These are phyloP conservation scores for Botryotinia globosa DNA, from an alignment of 2,329 filamentous ascomycete species.

Conservation along the genomic window DNA sequence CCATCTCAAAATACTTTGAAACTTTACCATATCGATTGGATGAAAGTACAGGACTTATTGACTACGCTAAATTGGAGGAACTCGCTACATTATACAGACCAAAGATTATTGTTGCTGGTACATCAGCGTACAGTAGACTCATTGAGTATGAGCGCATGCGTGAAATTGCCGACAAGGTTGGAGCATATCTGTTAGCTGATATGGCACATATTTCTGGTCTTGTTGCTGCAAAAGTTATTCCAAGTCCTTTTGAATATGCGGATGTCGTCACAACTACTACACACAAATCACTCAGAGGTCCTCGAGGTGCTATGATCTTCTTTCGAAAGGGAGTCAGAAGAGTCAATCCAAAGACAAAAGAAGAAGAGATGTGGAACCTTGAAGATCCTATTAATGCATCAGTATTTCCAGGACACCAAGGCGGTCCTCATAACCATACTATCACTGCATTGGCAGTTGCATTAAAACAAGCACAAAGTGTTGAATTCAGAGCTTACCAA, in stretches of 20 bases:
- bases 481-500: conserved; percentile 92
- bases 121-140: conserved; percentile 91
- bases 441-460: conserved; percentile 94
- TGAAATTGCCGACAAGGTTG: conserved; percentile 84
- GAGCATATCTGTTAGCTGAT: conserved; percentile 89
- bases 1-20: conserved; percentile 98
- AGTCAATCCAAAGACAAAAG: conserved; percentile 80
- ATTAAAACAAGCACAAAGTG: conserved; percentile 84
- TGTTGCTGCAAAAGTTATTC: conserved; percentile 86
- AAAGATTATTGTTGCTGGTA: conserved; percentile 92
- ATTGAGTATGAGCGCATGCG: conserved; percentile 95
- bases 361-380: conserved; percentile 83
- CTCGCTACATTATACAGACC: conserved; percentile 85
- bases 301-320: conserved; percentile 97
- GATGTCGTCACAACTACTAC: conserved; percentile 98
- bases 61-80: conserved; percentile 89
- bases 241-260: conserved; percentile 82
- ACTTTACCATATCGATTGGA: conserved; percentile 92
- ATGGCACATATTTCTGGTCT: conserved; percentile 98
- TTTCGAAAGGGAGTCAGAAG: conserved; percentile 88
- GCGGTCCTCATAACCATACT: conserved; percentile 97
- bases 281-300: conserved; percentile 94
- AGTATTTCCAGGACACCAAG: conserved; percentile 97
- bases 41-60: conserved; percentile 86
- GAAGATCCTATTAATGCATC: conserved; percentile 92